Evolutionary conservation across 371 early-diverging fungal species (phyloP), one percentile per base, ranked within the genome.

Genomic region (Nematocida ironsii): DNA sequence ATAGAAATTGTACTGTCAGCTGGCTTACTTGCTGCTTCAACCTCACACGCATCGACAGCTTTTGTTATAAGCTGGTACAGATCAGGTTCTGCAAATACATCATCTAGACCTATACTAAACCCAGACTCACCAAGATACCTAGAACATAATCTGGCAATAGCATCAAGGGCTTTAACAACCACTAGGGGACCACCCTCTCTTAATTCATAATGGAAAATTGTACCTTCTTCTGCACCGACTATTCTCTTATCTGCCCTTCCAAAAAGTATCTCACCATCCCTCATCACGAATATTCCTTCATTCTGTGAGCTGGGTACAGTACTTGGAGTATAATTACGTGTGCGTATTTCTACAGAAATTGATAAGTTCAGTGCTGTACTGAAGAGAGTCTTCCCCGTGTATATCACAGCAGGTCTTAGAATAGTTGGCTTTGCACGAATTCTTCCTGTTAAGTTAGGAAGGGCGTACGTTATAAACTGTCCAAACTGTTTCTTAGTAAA

Each of bases 401-500:
- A 91, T 44, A 91, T 80, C 61, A 85, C 85, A 4, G 86, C 72
- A 1, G 92, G 91, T 88, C 94, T 94, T 85, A 90, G 82, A 50
- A 98, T 92, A 23, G 93, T 90, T 4, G 97, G 97, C 44, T 94
- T 93, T 40, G 95, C 89, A 56, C 91, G 89, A 20, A 91, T 82
- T 44, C 91, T 84, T 3, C 92, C 91, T 82, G 94, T 93, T 89
- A 93, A 89, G 88, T 91, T 93, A 40, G 92, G 91, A 72, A 91
- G 91, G 27, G 75, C 67, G 6, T 78, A 78, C 52, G 57, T 52
- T 11, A 72, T 39, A 39, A 94, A 90, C 87, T 95, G 94, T 27
- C 90, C 88, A 87, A 97, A 94, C 87, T 93, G 91, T 47, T 92
- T 87, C n/a, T 95, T 92, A 87, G 92, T 92, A 89, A 94, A 96